Evolutionary conservation across 2,329 filamentous ascomycete genomes (phyloP).

Genomic region (Aureobasidium sp.): DNA sequence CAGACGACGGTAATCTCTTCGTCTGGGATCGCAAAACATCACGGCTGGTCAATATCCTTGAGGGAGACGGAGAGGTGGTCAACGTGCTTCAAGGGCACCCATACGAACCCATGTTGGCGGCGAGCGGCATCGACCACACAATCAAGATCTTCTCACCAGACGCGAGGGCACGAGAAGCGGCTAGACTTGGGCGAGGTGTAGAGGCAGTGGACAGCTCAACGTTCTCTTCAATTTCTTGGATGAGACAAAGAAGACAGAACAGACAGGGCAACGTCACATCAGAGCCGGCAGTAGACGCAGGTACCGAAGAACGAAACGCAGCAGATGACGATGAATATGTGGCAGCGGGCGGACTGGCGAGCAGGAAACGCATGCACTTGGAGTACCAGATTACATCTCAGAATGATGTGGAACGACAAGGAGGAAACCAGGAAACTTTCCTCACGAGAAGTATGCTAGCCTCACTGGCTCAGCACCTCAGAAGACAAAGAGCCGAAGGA

Average conservation of each 20-base stretch:
- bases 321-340: slow-evolving; percentile 34
- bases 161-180: slow-evolving; percentile 49
- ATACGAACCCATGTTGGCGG: slow-evolving; percentile 60
- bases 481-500: slow-evolving; percentile 16
- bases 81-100: slow-evolving; percentile 64
- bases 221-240: slow-evolving; percentile 33
- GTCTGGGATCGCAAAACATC: slow-evolving; percentile 61
- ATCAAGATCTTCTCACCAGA: slow-evolving; percentile 64
- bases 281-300: slow-evolving; percentile 23
- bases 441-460: slow-evolving; percentile 39
- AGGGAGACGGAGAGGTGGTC: slow-evolving; percentile 62
- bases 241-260: slow-evolving; percentile 13
- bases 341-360: slow-evolving; percentile 43
- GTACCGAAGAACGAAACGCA: slow-evolving; percentile 17
- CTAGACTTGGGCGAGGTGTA: slow-evolving; percentile 53
- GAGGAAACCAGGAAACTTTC: slow-evolving; percentile 51
- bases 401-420: slow-evolving; percentile 55
- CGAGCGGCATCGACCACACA: slow-evolving; percentile 60
- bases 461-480: slow-evolving; percentile 21
- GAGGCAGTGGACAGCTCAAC: slow-evolving; percentile 39
- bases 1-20: slow-evolving; percentile 60
- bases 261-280: slow-evolving; percentile 19
- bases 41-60: slow-evolving; percentile 56
- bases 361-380: slow-evolving; percentile 53
- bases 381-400: slow-evolving; percentile 55